Evolutionary conservation across 2,329 filamentous ascomycete species (phyloP), one percentile per base, ranked within the genome.

Genomic region (Didymella keratinophila): DNA sequence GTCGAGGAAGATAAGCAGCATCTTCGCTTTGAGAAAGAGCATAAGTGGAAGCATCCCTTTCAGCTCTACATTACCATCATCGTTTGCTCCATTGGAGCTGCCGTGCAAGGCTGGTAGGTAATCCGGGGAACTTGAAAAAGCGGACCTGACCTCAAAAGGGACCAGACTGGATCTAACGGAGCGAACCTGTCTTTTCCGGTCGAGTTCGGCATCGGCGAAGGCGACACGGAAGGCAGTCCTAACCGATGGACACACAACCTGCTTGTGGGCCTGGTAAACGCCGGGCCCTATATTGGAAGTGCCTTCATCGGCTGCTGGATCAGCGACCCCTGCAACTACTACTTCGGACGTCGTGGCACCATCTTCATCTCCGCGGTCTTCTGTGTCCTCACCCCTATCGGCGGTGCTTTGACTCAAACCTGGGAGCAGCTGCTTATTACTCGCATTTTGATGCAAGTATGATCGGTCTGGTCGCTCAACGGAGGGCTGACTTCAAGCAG

Each of bases 41-140:
- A 90, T 79, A 87, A 86, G 68, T 91, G 88, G 47, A 65, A 76
- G n/a, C 72, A 77, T 37, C 87, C 88, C 0, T 78, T 67, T 62
- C 80, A 82, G 20, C 79, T 91, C 2, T 87, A 87, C 74, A 78
- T 88, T 58, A 89, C 88, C 43, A 87, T 91, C 62, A 78, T 85
- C 12, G 84, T 85, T 21, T 89, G 86, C 73, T 89, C 87, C 21
- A 85, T 90, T 54, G 87, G 86, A 47, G 87, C 88, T 9, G 86
- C 86, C 16, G 86, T 89, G 20, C 72, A 78, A 28, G 55, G 55
- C 21, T 58, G 55, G 55, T 52, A 36, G 46, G 54, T 50, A 3
- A 2, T 2, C 10, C n/a, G 20, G 9, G 18, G 25, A 1, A 11
- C 4, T 12, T 4, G 9, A 3, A n/a, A n/a, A 12, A 10, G 4